Conservation (phyloP, 495 filamentous ascomycete genomes). For the Tuber melanosporum region DNA sequence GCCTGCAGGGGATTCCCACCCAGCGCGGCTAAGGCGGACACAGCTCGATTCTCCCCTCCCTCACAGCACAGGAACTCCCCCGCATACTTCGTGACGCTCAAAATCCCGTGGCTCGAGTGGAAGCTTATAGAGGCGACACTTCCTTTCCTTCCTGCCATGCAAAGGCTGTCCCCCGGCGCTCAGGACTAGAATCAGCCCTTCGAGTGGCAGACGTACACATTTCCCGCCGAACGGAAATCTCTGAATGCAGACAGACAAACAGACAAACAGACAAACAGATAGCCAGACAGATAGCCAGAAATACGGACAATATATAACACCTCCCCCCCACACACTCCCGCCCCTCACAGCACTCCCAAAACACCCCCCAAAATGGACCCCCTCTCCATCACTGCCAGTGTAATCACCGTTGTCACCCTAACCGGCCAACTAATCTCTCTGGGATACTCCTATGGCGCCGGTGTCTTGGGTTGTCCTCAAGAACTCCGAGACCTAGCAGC, state of each 20-base stretch:
- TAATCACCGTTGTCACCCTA: conserved; percentile 8
- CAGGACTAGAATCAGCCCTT: neutral
- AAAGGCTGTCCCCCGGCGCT: neutral
- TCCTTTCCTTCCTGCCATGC: neutral
- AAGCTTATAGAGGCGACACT: neutral
- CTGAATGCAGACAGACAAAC: neutral
- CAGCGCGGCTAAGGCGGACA: neutral
- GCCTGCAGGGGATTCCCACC: neutral
- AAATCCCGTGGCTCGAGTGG: neutral
- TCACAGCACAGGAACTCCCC: neutral
- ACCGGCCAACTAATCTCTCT: conserved; percentile 9
- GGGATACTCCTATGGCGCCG: conserved; percentile 8
- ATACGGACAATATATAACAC: neutral
- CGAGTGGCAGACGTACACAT: neutral
- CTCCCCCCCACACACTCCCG: neutral
- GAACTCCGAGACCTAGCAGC: conserved; percentile 16
- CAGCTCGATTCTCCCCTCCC: neutral
- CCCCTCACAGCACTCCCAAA: neutral
- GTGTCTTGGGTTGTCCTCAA: conserved; percentile 10
- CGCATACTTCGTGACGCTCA: neutral
- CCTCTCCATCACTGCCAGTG: conserved; percentile 15
- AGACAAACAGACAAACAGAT: neutral
- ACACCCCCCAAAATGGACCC: conserved; percentile 14
- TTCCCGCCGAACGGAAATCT: neutral
- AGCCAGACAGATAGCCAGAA: neutral